phyloP scores from a whole-genome alignment of 352 stramenopile genomes.

The Phytopythium litorale region DNA sequence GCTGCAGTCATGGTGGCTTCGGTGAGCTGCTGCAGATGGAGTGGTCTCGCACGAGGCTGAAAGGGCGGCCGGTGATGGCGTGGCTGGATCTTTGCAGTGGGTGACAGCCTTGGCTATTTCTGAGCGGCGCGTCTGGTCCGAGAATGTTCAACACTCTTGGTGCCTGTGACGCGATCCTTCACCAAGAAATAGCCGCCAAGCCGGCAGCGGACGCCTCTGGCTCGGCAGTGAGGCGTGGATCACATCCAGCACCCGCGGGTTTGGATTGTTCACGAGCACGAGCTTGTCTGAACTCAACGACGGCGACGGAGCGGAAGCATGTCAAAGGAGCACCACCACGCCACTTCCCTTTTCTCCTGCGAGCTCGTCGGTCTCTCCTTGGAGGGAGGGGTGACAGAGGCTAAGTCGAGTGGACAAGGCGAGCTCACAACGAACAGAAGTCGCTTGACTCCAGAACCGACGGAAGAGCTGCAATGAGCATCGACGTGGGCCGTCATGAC shows the following conservation, averaged over 20 bases:
- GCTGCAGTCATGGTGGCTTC: background rate
- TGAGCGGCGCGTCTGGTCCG: background rate
- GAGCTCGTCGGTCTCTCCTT: background rate
- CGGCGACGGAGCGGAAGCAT: background rate
- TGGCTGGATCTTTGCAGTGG: background rate
- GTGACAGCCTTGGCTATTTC: background rate
- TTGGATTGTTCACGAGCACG: background rate
- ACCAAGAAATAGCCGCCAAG: constrained; percentile 1
- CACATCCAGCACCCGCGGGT: background rate
- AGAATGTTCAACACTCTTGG: background rate
- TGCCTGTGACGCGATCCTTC: background rate
- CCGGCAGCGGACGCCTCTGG: background rate
- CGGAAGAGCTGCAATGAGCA: background rate
- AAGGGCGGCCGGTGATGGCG: background rate
- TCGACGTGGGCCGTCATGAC: background rate
- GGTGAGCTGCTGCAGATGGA: background rate
- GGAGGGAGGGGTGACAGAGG: background rate
- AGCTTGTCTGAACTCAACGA: background rate
- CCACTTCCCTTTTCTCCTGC: background rate
- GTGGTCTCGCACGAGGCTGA: background rate
- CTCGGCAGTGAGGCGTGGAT: background rate
- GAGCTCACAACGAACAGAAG: background rate
- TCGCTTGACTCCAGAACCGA: background rate
- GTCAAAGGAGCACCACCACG: background rate
- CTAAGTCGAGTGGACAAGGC: background rate